Conservation (phyloP, 208 protist genomes). For the Crithidia acanthocephali region DNA sequence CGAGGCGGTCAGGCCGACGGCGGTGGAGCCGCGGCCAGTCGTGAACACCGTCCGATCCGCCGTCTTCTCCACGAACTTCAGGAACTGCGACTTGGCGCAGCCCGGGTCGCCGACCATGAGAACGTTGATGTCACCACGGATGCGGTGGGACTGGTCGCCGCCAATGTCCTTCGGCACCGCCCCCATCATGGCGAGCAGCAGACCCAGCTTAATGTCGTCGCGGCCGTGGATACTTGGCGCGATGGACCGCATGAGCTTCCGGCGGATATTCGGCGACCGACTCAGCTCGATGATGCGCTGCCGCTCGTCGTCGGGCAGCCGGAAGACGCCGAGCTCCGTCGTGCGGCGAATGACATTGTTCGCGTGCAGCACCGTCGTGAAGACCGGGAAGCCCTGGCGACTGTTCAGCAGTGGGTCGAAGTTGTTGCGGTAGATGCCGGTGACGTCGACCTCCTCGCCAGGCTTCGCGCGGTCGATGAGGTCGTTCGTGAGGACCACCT, state of each 20-base stretch:
- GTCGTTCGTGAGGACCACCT: constrained; percentile 98
- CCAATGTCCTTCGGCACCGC: constrained; percentile 95
- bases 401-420: constrained; percentile 98
- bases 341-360: constrained; percentile 96
- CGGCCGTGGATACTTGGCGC: constrained; percentile 99
- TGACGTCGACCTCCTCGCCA: constrained; percentile 98
- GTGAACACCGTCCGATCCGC: constrained; percentile 98
- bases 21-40: constrained; percentile 98
- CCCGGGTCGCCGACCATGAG: constrained; percentile 99
- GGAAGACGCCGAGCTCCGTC: constrained; percentile 84
- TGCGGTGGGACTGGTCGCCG: constrained; percentile 95
- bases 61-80: constrained; percentile 99
- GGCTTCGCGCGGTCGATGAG: constrained; percentile 98
- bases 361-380: constrained; percentile 98
- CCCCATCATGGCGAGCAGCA: constrained; percentile 98
- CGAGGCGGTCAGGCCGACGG: constrained; percentile 98
- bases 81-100: constrained; percentile 97
- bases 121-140: constrained; percentile 99
- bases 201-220: constrained; percentile 98
- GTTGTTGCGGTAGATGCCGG: constrained; percentile 98
- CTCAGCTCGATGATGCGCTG: constrained; percentile 90
- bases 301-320: constrained; percentile 91
- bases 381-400: constrained; percentile 99
- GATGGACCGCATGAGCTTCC: constrained; percentile 96
- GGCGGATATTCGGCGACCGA: constrained; percentile 85